These are phyloP conservation scores for Alisma plantagoaquatica DNA, from an alignment of 106 monocot genomes.

Conservation along the genomic window DNA sequence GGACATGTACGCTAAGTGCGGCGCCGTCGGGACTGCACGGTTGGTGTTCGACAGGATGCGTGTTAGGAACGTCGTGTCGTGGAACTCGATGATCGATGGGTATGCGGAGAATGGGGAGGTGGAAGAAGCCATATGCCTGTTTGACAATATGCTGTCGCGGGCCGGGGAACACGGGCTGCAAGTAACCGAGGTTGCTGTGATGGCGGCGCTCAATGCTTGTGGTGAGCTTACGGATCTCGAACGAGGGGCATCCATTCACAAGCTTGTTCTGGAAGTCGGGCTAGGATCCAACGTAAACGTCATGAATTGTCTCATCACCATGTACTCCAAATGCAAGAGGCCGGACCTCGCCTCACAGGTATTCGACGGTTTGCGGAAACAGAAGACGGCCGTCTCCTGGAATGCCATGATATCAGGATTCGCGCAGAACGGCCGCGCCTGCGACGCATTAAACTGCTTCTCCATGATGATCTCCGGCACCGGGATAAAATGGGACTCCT, in stretches of 20 bases:
- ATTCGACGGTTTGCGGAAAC: conserved; percentile 29
- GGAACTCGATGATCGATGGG: conserved; percentile 81
- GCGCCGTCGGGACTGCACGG: conserved; percentile 26
- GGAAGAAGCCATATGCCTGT: conserved; percentile 49
- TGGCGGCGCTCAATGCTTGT: conserved; percentile 32
- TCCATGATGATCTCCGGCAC: conserved; percentile 25
- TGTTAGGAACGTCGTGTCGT: conserved; percentile 47
- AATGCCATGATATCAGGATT: conserved; percentile 79
- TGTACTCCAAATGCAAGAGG: conserved; percentile 71
- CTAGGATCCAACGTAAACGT: conserved; percentile 36
- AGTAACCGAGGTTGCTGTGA: conserved; percentile 6
- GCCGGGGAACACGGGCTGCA: conserved; percentile 1
- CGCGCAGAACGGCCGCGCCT: conserved; percentile 29
- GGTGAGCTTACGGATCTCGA: conserved; percentile 37
- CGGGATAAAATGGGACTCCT: conserved; percentile 43
- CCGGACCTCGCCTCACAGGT: conserved; percentile 36
- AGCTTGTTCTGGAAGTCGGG: conserved; percentile 29
- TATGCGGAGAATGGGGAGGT: conserved; percentile 43
- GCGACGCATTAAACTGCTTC: conserved; percentile 41
- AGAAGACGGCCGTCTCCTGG: conserved; percentile 60
- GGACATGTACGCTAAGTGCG: conserved; percentile 60
- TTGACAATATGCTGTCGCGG: conserved; percentile 36
- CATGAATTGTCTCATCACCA: conserved; percentile 64
- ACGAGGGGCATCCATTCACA: conserved; percentile 38
- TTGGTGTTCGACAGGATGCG: conserved; percentile 59